Conservation (phyloP, 306 rosid species). For the Senna siamea region DNA sequence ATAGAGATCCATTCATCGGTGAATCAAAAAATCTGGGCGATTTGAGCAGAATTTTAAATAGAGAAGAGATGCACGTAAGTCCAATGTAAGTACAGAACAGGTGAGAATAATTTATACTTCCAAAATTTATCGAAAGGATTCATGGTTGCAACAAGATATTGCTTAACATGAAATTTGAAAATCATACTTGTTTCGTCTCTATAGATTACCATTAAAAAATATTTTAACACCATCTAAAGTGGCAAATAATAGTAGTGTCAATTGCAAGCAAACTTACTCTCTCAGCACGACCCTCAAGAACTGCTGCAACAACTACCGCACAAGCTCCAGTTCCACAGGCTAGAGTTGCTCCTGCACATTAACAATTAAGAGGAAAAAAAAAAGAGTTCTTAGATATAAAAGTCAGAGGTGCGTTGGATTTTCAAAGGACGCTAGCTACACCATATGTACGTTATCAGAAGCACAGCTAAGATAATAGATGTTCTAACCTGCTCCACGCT, state of each 20-base stretch:
- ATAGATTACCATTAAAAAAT: not conserved
- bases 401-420: slow-evolving; percentile 18
- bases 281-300: slow-evolving; percentile 88
- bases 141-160: not conserved
- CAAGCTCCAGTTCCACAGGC: slow-evolving; percentile 99
- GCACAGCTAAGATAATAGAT: slow-evolving; percentile 18
- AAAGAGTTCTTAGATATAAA: slow-evolving; percentile 1
- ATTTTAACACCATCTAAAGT: not conserved
- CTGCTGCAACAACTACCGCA: slow-evolving; percentile 90
- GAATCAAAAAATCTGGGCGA: too few species aligned
- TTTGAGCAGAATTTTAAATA: too few species aligned
- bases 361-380: not conserved
- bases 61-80: not conserved
- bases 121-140: not conserved
- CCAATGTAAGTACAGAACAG: not conserved
- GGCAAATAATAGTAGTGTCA: not conserved
- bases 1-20: too few species aligned
- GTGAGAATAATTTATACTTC: not conserved
- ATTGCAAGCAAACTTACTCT: slow-evolving; percentile 60
- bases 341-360: slow-evolving; percentile 76
- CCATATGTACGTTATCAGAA: slow-evolving; percentile 13
- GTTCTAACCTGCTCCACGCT: slow-evolving; percentile 92
- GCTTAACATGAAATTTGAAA: not conserved
- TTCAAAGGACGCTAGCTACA: not conserved
- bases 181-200: not conserved